Percentiles rank a stretch among this genome's conserved stretches.
phyloP scores from a whole-genome alignment of 495 filamentous ascomycete genomes.

The Aspergillus campestris region DNA sequence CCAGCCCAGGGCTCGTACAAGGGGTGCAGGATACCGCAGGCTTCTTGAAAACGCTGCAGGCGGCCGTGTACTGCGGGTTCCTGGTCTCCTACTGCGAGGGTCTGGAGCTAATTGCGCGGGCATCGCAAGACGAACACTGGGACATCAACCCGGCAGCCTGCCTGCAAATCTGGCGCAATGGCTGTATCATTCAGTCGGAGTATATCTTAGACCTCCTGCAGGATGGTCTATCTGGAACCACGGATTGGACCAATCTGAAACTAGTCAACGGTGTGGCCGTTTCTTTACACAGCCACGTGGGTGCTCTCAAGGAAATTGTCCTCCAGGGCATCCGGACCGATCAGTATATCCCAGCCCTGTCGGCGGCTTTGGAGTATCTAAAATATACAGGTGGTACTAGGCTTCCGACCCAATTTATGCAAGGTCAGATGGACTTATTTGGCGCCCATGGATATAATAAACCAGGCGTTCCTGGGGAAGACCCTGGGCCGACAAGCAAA shows the following conservation, averaged over 20 bases:
- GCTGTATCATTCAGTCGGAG: conserved; percentile 68
- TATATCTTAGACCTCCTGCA: conserved; percentile 54
- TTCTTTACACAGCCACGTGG: conserved; percentile 46
- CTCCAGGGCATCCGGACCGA: conserved; percentile 50
- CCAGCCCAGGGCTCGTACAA: conserved; percentile 33
- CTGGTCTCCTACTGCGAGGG: conserved; percentile 59
- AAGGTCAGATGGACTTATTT: conserved; percentile 70
- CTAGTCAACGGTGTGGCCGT: conserved; percentile 42
- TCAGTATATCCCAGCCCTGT: conserved; percentile 54
- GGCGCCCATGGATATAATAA: conserved; percentile 62
- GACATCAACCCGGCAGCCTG: conserved; percentile 49
- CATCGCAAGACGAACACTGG: conserved; percentile 56
- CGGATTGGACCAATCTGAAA: conserved; percentile 31
- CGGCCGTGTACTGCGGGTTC: conserved; percentile 55
- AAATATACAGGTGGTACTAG: conserved; percentile 52
- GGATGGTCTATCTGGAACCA: conserved; percentile 24
- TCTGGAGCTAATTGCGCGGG: conserved; percentile 54
- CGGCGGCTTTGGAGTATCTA: conserved; percentile 58
- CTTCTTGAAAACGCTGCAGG: conserved; percentile 52
- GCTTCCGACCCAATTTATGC: conserved; percentile 62
- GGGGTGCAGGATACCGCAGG: conserved; percentile 31
- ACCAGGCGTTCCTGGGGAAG: conserved; percentile 31
- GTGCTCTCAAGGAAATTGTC: conserved; percentile 49
- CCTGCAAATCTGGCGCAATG: conserved; percentile 62
- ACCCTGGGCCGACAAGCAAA: conserved; percentile 32